A percentile compares a stretch with the other conserved stretches of the same genome.
Conservation (phyloP, 2,329 filamentous ascomycete species). For the Colletotrichum trifolii region DNA sequence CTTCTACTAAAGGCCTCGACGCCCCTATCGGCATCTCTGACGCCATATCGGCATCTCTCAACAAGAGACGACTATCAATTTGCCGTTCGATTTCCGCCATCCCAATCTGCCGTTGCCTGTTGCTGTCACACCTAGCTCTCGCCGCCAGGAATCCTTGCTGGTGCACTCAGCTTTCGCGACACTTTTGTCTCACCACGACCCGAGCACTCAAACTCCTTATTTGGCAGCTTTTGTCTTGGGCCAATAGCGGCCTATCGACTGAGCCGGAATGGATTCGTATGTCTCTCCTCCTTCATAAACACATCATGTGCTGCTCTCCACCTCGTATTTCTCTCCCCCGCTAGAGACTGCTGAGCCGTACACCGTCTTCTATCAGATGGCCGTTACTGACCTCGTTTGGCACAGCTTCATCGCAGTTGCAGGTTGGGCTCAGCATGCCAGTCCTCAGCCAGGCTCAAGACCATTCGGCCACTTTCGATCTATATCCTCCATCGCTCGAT, state of each 20-base stretch:
- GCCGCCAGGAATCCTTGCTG: neutral
- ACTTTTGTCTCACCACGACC: slow-evolving; percentile 15
- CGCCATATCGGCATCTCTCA: neutral
- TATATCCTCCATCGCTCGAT: slow-evolving; percentile 61
- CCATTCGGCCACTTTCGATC: slow-evolving; percentile 64
- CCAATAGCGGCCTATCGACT: neutral
- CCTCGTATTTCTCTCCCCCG: neutral
- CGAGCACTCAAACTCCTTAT: slow-evolving; percentile 2
- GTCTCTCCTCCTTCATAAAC: slow-evolving; percentile 23
- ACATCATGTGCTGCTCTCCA: neutral
- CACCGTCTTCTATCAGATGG: slow-evolving; percentile 12
- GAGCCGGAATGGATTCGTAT: slow-evolving; percentile 29
- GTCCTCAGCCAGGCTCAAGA: slow-evolving; percentile 46
- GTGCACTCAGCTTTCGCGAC: slow-evolving; percentile 5
- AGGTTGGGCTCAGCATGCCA: slow-evolving; percentile 61
- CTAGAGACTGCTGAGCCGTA: neutral
- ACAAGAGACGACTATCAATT: neutral
- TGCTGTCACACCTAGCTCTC: slow-evolving; percentile 3
- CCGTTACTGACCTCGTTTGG: slow-evolving; percentile 32
- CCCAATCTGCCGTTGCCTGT: slow-evolving; percentile 1
- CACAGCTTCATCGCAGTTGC: slow-evolving; percentile 65
- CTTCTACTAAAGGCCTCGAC: slow-evolving; percentile 21
- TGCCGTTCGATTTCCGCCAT: neutral
- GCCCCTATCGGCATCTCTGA: slow-evolving; percentile 4
- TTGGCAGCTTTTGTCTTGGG: slow-evolving; percentile 14